A percentile compares a stretch with the other conserved stretches of the same genome.
Evolutionary conservation across 306 rosid genomes (phyloP).

Genomic region (apple (Malus domestica)): ASM211411v1 NC_041803.1:14211001-14211500

Average conservation of each 20-base stretch:
- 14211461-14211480: constrained; percentile 50
- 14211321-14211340: constrained; percentile 12
- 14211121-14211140: constrained; percentile 5
- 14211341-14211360: not conserved
- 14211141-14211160: not conserved
- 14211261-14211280: constrained; percentile 47
- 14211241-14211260: constrained; percentile 34
- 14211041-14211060: constrained; percentile 59
- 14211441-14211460: constrained; percentile 50
- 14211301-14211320: constrained; percentile 9
- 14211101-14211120: not conserved
- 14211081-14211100: not conserved
- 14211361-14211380: not conserved
- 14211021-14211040: constrained; percentile 33
- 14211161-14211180: constrained; percentile 2
- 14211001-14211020: constrained; percentile 32
- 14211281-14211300: constrained; percentile 42
- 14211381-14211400: constrained; percentile 3
- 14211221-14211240: constrained; percentile 36
- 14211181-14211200: not conserved
- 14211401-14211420: constrained; percentile 47
- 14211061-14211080: not conserved
- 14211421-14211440: constrained; percentile 49
- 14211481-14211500: not conserved
- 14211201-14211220: not conserved